Evolutionary conservation across 2,329 filamentous ascomycete genomes (phyloP).

Genomic region (Talaromyces albobiverticillius): DNA sequence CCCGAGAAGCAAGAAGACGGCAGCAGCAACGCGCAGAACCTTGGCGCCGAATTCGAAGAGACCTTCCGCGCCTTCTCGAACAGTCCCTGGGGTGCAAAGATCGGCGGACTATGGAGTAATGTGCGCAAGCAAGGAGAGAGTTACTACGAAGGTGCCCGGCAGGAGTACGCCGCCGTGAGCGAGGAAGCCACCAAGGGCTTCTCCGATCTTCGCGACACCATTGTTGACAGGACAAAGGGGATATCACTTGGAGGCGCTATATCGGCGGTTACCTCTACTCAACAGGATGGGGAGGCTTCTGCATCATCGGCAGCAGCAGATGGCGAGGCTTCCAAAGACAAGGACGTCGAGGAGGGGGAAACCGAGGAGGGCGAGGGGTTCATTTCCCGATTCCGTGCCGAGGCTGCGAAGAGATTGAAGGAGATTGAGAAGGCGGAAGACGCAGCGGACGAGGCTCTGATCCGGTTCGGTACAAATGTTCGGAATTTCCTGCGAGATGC

Average conservation of each 20-base stretch:
- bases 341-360: not conserved
- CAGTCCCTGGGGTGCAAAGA: slow-evolving; percentile 83
- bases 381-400: slow-evolving; percentile 69
- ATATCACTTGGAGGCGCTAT: slow-evolving; percentile 59
- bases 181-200: slow-evolving; percentile 81
- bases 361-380: slow-evolving; percentile 55
- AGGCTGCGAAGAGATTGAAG: slow-evolving; percentile 79
- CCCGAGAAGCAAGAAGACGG: slow-evolving; percentile 43
- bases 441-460: slow-evolving; percentile 88
- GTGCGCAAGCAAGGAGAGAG: slow-evolving; percentile 95
- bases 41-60: slow-evolving; percentile 89
- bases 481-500: slow-evolving; percentile 87
- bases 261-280: slow-evolving; percentile 18
- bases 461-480: slow-evolving; percentile 87
- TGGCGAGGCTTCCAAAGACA: slow-evolving; percentile 21
- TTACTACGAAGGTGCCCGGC: slow-evolving; percentile 77
- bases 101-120: slow-evolving; percentile 84
- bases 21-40: slow-evolving; percentile 36
- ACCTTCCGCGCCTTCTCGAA: slow-evolving; percentile 90
- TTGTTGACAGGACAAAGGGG: slow-evolving; percentile 71
- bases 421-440: slow-evolving; percentile 92
- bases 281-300: slow-evolving; percentile 27
- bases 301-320: slow-evolving; percentile 26
- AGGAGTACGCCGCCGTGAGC: slow-evolving; percentile 76
- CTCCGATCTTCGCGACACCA: slow-evolving; percentile 63